Base-by-base conservation (phyloP, 768 basidiomycete genomes). In the Lactarius evosmus region DNA sequence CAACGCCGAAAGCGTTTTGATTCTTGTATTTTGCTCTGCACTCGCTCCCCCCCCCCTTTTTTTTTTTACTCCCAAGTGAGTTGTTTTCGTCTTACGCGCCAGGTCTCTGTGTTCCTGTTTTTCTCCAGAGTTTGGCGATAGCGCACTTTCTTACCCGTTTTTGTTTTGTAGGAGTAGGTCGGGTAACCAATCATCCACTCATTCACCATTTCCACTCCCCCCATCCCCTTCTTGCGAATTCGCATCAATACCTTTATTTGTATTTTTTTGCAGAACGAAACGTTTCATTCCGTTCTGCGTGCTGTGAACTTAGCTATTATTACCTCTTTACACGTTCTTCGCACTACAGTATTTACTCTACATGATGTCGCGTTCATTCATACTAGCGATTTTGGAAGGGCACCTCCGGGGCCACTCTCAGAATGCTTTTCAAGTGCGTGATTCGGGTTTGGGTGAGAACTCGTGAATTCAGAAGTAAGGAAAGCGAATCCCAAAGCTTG, bases 1-100 rank as follows among this genome's bases (percentile, higher is more conserved):
- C 30, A 22, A 56, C 49, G 25, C 68, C 68, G 32, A 64, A 69
- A 50, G 68, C 68, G 3, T 33, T 69, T 36, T 69, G 59, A 52
- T 19, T 25, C n/a, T 22, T 51, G 40, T 52, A 61, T 25, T 38
- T 33, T 40, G 27, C 40, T 46, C 38, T 25, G 8, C 41, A 7
- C 7, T 50, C 17, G 14, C 12, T 29, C 11, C 29, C 44, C 27
- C 57, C 9, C 49, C 14, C 58, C n/a, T 30, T 49, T 44, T 14
- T 49, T 36, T 44, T 11, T 25, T 25, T 49, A 49, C 46, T 49
- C 46, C 46, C n/a, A 25, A 12, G 53, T 30, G 60, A 57, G 46
- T 34, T 38, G 14, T 34, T 46, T 44, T 29, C 27, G 29, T 65
- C 19, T 32, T 30, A 29, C 52, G 11, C 22, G 40, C 46, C 25